phyloP scores from a whole-genome alignment of 352 stramenopile genomes.

The Phytophthora niederhauseri region DNA sequence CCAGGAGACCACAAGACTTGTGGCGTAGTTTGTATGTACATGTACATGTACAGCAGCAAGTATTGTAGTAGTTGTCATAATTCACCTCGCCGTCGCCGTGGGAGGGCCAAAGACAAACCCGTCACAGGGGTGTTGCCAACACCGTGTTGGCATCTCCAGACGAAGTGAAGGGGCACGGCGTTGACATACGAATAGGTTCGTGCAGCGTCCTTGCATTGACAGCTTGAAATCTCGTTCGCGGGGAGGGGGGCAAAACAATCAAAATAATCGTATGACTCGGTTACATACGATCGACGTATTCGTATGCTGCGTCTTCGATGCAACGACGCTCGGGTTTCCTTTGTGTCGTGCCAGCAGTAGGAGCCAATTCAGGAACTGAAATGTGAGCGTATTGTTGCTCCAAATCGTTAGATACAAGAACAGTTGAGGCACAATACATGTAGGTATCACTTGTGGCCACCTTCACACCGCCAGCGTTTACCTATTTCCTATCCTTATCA shows the following conservation, averaged over 20 bases:
- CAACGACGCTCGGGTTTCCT: neutral
- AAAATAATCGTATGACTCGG: neutral
- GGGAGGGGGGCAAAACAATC: neutral
- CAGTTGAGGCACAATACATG: no score
- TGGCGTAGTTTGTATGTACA: neutral
- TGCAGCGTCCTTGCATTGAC: conserved; percentile 1
- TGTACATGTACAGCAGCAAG: neutral
- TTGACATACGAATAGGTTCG: neutral
- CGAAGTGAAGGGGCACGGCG: neutral
- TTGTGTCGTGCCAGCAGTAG: neutral
- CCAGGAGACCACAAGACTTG: neutral
- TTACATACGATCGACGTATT: neutral
- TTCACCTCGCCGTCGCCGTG: neutral
- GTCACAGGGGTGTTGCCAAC: neutral
- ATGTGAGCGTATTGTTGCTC: no score
- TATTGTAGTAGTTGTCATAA: neutral
- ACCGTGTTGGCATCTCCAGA: neutral
- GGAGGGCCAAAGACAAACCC: neutral
- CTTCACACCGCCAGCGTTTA: no score
- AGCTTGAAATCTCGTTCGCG: neutral
- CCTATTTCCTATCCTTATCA: no score
- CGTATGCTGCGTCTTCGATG: neutral
- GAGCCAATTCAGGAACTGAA: no score
- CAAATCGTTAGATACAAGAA: no score
- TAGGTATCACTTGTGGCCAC: no score